Evolutionary conservation across 1,139 yeast genomes (phyloP).

Genomic region (Casaregolazyma lundiana): DNA sequence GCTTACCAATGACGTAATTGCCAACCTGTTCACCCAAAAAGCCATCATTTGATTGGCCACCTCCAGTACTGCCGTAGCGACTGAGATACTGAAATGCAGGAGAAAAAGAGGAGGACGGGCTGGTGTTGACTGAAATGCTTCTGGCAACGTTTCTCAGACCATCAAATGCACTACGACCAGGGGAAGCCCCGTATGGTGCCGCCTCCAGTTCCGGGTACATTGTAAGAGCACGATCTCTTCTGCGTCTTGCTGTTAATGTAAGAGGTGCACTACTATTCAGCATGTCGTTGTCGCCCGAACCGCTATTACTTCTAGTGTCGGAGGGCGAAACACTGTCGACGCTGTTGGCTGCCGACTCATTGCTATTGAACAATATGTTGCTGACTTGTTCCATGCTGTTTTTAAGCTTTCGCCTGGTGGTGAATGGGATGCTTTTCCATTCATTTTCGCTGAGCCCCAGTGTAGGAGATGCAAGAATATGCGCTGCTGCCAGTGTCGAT

Average conservation of each 20-base stretch:
- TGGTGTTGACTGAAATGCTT: constrained; percentile 19
- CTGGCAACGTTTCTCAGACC: constrained; percentile 8
- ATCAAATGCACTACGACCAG: constrained; percentile 7
- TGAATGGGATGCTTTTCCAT: constrained; percentile 29
- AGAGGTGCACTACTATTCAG: background rate
- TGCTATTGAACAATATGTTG: constrained; percentile 3
- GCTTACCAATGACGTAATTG: constrained; percentile 49
- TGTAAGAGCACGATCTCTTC: constrained; percentile 21
- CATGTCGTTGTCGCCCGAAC: constrained; percentile 8
- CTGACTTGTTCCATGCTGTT: constrained; percentile 18
- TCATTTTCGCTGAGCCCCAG: constrained; percentile 24
- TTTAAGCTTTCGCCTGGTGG: constrained; percentile 24
- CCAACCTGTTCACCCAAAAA: constrained; percentile 51
- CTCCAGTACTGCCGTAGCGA: constrained; percentile 33
- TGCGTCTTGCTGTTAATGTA: constrained; percentile 12
- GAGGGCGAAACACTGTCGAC: constrained; percentile 7
- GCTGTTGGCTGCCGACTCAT: constrained; percentile 9
- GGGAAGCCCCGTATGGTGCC: background rate
- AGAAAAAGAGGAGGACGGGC: constrained; percentile 28
- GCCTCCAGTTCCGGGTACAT: constrained; percentile 18
- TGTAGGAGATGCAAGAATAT: constrained; percentile 21
- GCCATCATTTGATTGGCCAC: constrained; percentile 24
- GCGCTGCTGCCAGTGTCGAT: constrained; percentile 7
- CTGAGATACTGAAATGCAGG: constrained; percentile 40
- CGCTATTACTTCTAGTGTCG: constrained; percentile 7